These are phyloP conservation scores for Phytophthora litchii DNA, from an alignment of 352 stramenopile species.

Conservation along the genomic window DNA sequence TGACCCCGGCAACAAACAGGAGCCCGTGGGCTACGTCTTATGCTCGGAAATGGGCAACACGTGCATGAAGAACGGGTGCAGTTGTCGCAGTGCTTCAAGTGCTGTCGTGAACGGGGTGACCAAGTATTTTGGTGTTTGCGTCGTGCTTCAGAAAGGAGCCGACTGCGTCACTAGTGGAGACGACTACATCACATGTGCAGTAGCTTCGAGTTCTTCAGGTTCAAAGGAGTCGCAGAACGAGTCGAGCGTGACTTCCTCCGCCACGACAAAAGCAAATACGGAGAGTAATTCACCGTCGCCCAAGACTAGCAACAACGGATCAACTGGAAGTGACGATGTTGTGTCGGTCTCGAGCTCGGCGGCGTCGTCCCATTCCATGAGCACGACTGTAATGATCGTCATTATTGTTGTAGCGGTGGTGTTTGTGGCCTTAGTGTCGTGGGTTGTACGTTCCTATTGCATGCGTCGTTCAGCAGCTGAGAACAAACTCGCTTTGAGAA, in stretches of 20 bases:
- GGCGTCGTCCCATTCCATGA: conserved; percentile 21
- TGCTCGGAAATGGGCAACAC: conserved; percentile 40
- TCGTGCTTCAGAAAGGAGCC: conserved; percentile 27
- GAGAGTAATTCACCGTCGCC: conserved; percentile 20
- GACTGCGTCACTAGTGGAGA: conserved; percentile 32
- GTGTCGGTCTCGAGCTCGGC: conserved; percentile 5
- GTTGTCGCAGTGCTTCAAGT: conserved; percentile 27
- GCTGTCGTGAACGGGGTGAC: conserved; percentile 23
- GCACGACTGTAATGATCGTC: conserved; percentile 24
- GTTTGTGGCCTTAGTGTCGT: conserved; percentile 38
- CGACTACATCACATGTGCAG: conserved; percentile 35
- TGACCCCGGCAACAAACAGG: conserved; percentile 36
- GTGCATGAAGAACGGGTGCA: conserved; percentile 43
- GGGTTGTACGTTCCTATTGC: conserved; percentile 35
- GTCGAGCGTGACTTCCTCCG: not conserved
- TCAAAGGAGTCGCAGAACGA: conserved; percentile 18
- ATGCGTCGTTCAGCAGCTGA: conserved; percentile 16
- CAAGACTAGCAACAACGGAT: conserved; percentile 4
- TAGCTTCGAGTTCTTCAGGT: conserved; percentile 2
- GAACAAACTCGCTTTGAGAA: conserved; percentile 19
- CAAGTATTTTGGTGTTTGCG: conserved; percentile 39
- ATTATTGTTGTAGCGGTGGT: conserved; percentile 40
- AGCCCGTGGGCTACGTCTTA: conserved; percentile 31
- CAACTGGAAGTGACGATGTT: not conserved
- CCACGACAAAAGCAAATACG: conserved; percentile 17